Conservation (phyloP, 495 filamentous ascomycete genomes). For the Xeromyces bisporus region DNA sequence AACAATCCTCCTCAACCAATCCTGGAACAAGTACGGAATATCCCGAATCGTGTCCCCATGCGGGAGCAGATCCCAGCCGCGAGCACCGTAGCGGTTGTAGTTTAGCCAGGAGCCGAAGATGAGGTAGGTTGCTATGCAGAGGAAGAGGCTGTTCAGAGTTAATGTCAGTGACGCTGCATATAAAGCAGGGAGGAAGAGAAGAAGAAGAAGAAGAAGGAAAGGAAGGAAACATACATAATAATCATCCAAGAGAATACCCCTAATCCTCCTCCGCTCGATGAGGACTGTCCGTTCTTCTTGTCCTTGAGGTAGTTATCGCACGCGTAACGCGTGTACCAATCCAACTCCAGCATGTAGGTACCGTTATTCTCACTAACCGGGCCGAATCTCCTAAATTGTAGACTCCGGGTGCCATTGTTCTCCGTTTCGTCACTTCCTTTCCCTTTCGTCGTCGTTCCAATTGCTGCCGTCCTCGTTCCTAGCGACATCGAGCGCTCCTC, state of each 20-base stretch:
- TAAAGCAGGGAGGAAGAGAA: neutral
- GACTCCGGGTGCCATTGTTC: constrained; percentile 32
- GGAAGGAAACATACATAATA: constrained; percentile 57
- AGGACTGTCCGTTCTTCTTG: constrained; percentile 24
- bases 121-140: constrained; percentile 73
- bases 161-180: constrained; percentile 2
- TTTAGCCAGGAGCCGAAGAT: constrained; percentile 99
- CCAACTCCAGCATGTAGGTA: constrained; percentile 43
- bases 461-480: no score
- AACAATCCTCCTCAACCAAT: constrained; percentile 64
- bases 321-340: constrained; percentile 74
- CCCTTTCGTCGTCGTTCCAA: constrained; percentile 13
- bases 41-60: constrained; percentile 88
- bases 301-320: constrained; percentile 43
- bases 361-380: constrained; percentile 31
- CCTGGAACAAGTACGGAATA: constrained; percentile 78
- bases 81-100: constrained; percentile 88
- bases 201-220: neutral
- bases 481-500: constrained; percentile 8
- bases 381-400: constrained; percentile 56
- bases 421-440: constrained; percentile 13
- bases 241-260: constrained; percentile 97
- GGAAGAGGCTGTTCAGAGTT: constrained; percentile 46
- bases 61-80: constrained; percentile 89
- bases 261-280: constrained; percentile 50